Evolutionary conservation across 805 yeast genomes (phyloP).

Genomic region (Martiniozyma abietophila): DNA sequence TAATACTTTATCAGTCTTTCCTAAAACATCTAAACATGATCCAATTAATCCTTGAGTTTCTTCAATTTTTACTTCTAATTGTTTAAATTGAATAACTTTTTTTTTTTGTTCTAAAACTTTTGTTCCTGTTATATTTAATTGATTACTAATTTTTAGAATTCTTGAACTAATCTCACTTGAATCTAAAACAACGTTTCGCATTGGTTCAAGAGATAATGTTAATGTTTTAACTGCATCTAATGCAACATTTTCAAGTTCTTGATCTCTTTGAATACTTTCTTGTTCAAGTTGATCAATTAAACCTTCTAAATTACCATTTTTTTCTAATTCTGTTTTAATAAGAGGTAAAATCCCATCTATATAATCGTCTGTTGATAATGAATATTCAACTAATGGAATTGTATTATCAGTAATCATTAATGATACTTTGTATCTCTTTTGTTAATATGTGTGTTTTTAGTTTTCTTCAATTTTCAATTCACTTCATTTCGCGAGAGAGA

Average conservation of each 20-base stretch:
- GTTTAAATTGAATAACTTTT: slow-evolving; percentile 48
- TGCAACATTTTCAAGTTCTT: slow-evolving; percentile 54
- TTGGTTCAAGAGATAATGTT: slow-evolving; percentile 48
- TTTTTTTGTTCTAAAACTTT: slow-evolving; percentile 57
- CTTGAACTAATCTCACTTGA: slow-evolving; percentile 50
- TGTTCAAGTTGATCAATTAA: slow-evolving; percentile 47
- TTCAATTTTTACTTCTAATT: slow-evolving; percentile 55
- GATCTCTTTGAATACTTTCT: slow-evolving; percentile 51
- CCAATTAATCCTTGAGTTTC: slow-evolving; percentile 64
- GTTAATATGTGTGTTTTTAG: too few relatives aligned
- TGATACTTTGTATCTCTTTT: too few relatives aligned
- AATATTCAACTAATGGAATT: slow-evolving; percentile 25
- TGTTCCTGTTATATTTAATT: slow-evolving; percentile 55
- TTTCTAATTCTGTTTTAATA: slow-evolving; percentile 50
- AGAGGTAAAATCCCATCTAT: slow-evolving; percentile 75
- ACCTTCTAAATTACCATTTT: slow-evolving; percentile 42
- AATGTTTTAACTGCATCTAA: slow-evolving; percentile 49
- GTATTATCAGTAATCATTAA: too few relatives aligned
- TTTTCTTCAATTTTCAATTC: too few relatives aligned
- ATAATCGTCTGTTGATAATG: slow-evolving; percentile 55
- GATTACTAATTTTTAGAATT: slow-evolving; percentile 45
- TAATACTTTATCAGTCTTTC: slow-evolving; percentile 77
- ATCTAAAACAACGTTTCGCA: slow-evolving; percentile 49
- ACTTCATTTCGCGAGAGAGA: too few relatives aligned
- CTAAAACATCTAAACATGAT: slow-evolving; percentile 71